A percentile compares a stretch with the other conserved stretches of the same genome.
Conservation (phyloP, 352 stramenopile species). For the Blastocystis sp. region DNA sequence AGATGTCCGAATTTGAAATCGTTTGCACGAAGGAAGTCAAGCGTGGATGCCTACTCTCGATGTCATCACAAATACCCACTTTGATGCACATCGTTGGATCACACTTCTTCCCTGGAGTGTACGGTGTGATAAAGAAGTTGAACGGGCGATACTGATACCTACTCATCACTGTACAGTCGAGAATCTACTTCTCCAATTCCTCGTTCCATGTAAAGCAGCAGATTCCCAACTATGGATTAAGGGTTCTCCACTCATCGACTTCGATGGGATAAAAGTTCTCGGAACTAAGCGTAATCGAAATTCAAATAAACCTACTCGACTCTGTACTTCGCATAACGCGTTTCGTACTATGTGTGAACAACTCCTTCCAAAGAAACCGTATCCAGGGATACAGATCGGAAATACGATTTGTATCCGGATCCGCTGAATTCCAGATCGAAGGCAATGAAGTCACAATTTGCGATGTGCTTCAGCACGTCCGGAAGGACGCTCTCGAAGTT, state of each 20-base stretch:
- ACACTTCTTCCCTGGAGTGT: slow-evolving; percentile 36
- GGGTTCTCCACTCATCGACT: background rate
- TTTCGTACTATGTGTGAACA: slow-evolving; percentile 38
- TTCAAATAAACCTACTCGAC: slow-evolving; percentile 38
- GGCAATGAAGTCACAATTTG: slow-evolving; percentile 48
- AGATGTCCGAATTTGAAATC: slow-evolving; percentile 44
- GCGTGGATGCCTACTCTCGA: slow-evolving; percentile 11
- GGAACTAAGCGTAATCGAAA: background rate
- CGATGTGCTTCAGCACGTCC: background rate
- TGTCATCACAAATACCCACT: background rate
- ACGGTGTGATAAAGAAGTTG: slow-evolving; percentile 53
- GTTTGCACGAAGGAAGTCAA: slow-evolving; percentile 30
- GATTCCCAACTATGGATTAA: slow-evolving; percentile 36
- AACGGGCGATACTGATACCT: slow-evolving; percentile 35
- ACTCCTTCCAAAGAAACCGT: background rate
- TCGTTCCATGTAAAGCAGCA: slow-evolving; percentile 53
- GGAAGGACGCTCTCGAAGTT: slow-evolving; percentile 25
- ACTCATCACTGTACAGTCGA: background rate
- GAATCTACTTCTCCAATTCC: background rate
- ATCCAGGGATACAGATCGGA: slow-evolving; percentile 26
- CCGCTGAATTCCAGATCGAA: slow-evolving; percentile 58
- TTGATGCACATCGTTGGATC: slow-evolving; percentile 2
- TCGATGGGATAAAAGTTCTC: slow-evolving; percentile 53
- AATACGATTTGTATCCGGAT: slow-evolving; percentile 46
- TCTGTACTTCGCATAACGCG: slow-evolving; percentile 46